Evolutionary conservation across 179 eudicot species (phyloP), one percentile per base, ranked within the genome.

Genomic region (Silene vulgaris): DNA sequence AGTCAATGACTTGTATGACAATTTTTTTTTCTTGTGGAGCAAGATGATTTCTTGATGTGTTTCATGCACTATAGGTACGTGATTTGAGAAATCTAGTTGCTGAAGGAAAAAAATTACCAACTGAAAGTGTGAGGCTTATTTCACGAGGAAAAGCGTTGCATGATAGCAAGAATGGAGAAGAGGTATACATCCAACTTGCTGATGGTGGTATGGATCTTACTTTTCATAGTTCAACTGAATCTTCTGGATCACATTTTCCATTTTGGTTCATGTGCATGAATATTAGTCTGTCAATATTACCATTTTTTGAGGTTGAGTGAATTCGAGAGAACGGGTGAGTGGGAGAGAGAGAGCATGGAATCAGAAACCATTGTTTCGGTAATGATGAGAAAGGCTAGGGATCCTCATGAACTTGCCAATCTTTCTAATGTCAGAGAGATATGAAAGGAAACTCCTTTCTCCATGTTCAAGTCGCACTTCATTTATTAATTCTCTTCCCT

Each of bases 1-100:
- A 2, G 61, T 57, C 61, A 4, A 0, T 57, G 19, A 28, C 40
- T 35, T 35, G 40, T 35, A 35, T 35, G 45, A 37, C 45, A 37
- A 32, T 32, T 32, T 37, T 37, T 37, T 37, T 6, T 37, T 1
- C 45, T 37, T 37, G 45, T 0, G 45, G 45, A 40, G 37, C 5
- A 16, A 17, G 71, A 68, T 76, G 6, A 9, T 70, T 45, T 57
- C 9, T 26, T 74, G 4, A 75, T 12, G 28, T 37, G 54, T 20
- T 64, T n/a, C 52, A 3, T 13, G 14, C 23, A 40, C 76, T 0
- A 71, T 79, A 95, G 99, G 97, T 90, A 40, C 80, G 75, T 78
- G 91, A 87, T 76, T 86, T 92, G 89, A 86, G 93, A 77, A 89
- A 85, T 77, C 40, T 89, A 81, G 75, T 95, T 83, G 93, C 93